Base-by-base conservation (phyloP, 2,329 filamentous ascomycete species). In the Dactylellina sp. region DNA sequence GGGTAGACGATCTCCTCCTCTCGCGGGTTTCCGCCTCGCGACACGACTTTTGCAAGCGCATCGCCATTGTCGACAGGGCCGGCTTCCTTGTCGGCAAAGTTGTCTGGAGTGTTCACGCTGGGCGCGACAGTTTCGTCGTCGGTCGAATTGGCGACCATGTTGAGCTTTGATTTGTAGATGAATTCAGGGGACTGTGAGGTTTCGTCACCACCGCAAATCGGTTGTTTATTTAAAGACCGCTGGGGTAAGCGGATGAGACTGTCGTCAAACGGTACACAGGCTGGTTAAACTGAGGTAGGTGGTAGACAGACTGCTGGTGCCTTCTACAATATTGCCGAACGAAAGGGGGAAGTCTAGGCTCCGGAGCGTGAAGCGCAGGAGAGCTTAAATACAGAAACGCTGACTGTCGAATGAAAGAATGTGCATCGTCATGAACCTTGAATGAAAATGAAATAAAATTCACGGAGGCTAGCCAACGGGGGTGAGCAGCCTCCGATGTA, bases 91-190 rank as follows among this genome's bases (percentile, higher is more conserved):
- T 64, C 60, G 60, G 32, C 56, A 46, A 52, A 56, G 35, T 55
- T 39, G 14, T 72, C 68, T 5, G 44, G 35, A n/a, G 60, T 52
- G 46, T 65, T 60, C 16, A 72, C 25, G 60, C 68, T 72, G 24
- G 68, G 52, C 37, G 60, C 68, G 46, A 65, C 68, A 24, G 68
- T 72, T 22, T 72, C 68, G 53, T 72, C 68, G 68, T 72, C 68
- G 7, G 68, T 72, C 22, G 68, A 72, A 32, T 63, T 52, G 22
- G 59, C 68, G 47, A 35, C 68, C 68, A 72, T 72, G 12, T 39
- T 52, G 59, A 49, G 24, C 3, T 20, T 22, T n/a, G 20, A 14
- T 24, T 25, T 14, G 44, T 22, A 20, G 35, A 28, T 9, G 20
- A 47, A 37, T 6, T 50, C 6, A 16, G 20, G 18, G 1, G 16